Conservation (phyloP, 1,139 yeast genomes). For the Nakaseomyces bracarensis region DNA sequence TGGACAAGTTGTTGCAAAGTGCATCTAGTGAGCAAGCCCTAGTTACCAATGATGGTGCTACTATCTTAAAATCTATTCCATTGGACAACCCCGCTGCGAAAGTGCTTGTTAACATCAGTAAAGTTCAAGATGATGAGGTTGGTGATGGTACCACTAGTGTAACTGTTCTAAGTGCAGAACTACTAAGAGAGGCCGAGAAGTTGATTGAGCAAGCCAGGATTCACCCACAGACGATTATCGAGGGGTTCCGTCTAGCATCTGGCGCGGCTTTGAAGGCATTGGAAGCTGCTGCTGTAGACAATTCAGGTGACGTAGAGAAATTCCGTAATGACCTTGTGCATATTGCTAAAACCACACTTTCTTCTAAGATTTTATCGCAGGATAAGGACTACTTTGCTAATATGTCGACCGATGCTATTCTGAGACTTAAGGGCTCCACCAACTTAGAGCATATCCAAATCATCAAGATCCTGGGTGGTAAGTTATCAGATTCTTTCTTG, state of each 20-base stretch:
- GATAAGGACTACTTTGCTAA: conserved; percentile 84
- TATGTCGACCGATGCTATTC: conserved; percentile 88
- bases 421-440: conserved; percentile 89
- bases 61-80: conserved; percentile 88
- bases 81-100: conserved; percentile 98
- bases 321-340: conserved; percentile 73
- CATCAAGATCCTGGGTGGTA: conserved; percentile 89
- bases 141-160: conserved; percentile 99
- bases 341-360: conserved; percentile 88
- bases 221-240: conserved; percentile 96
- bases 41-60: conserved; percentile 97
- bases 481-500: conserved; percentile 79
- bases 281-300: conserved; percentile 68
- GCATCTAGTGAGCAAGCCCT: conserved; percentile 69
- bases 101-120: conserved; percentile 88
- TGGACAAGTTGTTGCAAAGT: conserved; percentile 90
- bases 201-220: conserved; percentile 79
- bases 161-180: conserved; percentile 84
- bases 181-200: conserved; percentile 90
- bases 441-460: conserved; percentile 90
- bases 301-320: conserved; percentile 49
- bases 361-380: conserved; percentile 89
- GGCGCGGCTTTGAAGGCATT: conserved; percentile 76
- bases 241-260: conserved; percentile 87
- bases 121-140: conserved; percentile 97